Percentiles rank a stretch among this genome's conserved stretches.
Conservation (phyloP, 306 rosid species). For the Cyclanthera cordifolia region DNA sequence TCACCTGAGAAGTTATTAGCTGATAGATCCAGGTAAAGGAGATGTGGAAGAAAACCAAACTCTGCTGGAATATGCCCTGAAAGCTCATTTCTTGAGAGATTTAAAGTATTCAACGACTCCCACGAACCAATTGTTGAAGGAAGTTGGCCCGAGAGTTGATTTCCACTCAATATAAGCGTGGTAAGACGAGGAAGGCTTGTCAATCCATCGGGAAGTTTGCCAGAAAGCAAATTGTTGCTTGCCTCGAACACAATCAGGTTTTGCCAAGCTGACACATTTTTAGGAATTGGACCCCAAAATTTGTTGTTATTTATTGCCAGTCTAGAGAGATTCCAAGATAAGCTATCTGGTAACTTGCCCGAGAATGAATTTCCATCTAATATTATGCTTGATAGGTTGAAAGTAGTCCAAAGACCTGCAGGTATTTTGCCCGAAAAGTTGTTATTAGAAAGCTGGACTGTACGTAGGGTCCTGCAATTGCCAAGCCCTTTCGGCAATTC, state of each 20-base stretch:
- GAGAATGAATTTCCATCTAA: slow-evolving; percentile 49
- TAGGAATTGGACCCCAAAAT: slow-evolving; percentile 54
- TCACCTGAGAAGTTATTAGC: slow-evolving; percentile 52
- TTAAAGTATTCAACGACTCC: slow-evolving; percentile 35
- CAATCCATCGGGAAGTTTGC: slow-evolving; percentile 50
- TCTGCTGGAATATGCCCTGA: slow-evolving; percentile 51
- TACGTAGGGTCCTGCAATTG: slow-evolving; percentile 35
- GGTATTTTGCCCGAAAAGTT: slow-evolving; percentile 62
- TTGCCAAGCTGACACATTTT: slow-evolving; percentile 29
- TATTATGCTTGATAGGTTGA: slow-evolving; percentile 40
- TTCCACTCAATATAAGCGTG: slow-evolving; percentile 44
- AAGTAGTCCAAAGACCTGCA: slow-evolving; percentile 43
- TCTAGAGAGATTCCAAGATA: slow-evolving; percentile 43
- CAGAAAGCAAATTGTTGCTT: slow-evolving; percentile 48
- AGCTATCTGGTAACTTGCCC: slow-evolving; percentile 49
- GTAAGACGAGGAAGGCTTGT: slow-evolving; percentile 36
- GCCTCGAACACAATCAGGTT: slow-evolving; percentile 52
- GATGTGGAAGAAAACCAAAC: slow-evolving; percentile 37
- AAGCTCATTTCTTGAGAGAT: slow-evolving; percentile 55
- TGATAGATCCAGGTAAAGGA: slow-evolving; percentile 59
- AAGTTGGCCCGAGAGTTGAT: slow-evolving; percentile 55
- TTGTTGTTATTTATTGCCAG: slow-evolving; percentile 52
- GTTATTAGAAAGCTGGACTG: slow-evolving; percentile 39
- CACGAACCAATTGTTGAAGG: slow-evolving; percentile 53
- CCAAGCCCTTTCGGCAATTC: slow-evolving; percentile 46